These are phyloP conservation scores for Aurantiochytrium sp. DNA, from an alignment of 108 stramenopile species.

Conservation along the genomic window DNA sequence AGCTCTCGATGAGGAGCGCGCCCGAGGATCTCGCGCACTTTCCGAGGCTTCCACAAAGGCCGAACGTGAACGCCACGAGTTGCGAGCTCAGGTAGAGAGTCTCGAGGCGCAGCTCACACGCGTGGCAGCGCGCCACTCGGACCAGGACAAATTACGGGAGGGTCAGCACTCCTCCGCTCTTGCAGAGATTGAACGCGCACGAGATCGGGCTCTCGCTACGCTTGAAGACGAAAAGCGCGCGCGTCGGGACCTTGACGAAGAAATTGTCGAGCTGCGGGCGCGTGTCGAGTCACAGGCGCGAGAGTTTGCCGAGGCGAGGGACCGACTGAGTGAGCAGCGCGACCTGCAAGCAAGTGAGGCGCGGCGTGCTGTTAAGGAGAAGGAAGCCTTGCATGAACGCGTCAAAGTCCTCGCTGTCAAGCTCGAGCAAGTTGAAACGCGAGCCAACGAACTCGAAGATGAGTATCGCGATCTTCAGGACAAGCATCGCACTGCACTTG, in stretches of 20 bases:
- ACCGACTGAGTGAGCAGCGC: background rate
- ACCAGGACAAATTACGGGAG: background rate
- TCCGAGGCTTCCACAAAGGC: background rate
- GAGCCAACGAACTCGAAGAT: background rate
- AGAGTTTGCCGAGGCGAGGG: background rate
- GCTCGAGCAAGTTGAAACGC: background rate
- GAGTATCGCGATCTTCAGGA: background rate
- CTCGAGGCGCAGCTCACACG: background rate
- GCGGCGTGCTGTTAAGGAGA: background rate
- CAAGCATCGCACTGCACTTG: background rate
- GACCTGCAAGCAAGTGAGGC: background rate
- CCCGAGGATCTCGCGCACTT: background rate
- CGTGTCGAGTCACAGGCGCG: conserved; percentile 3
- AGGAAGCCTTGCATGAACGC: background rate
- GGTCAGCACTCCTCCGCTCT: background rate
- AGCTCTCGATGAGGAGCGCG: background rate
- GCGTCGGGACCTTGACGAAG: background rate
- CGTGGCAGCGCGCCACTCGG: background rate
- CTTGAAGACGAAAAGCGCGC: background rate
- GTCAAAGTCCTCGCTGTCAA: background rate
- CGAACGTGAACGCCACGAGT: background rate
- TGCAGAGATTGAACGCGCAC: background rate
- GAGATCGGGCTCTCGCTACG: background rate
- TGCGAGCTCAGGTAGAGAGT: background rate
- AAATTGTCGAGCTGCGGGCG: background rate